Conservation (phyloP, 2,329 filamentous ascomycete species). For the Curvularia spicifera region DNA sequence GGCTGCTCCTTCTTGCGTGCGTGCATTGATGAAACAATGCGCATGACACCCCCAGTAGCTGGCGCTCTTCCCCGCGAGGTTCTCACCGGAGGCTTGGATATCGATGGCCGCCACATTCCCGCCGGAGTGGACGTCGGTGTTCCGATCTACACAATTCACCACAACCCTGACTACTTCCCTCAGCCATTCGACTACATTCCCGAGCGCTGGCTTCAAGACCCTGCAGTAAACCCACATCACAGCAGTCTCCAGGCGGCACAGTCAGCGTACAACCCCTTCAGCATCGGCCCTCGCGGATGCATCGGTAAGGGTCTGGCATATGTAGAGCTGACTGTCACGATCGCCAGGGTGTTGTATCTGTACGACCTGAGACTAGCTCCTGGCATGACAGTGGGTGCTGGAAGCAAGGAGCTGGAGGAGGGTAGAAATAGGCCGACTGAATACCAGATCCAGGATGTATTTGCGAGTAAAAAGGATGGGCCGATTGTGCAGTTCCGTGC, state of each 20-base stretch:
- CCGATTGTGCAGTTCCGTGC: slow-evolving; percentile 65
- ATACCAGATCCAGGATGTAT: slow-evolving; percentile 74
- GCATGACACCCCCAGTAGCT: slow-evolving; percentile 50
- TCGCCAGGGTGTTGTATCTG: slow-evolving; percentile 66
- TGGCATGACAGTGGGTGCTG: slow-evolving; percentile 42
- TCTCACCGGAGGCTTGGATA: slow-evolving; percentile 46
- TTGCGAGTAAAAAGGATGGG: slow-evolving; percentile 76
- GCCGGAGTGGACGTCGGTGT: slow-evolving; percentile 47
- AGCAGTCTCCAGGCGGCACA: slow-evolving; percentile 56
- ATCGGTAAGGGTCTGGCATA: slow-evolving; percentile 75
- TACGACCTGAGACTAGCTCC: slow-evolving; percentile 61
- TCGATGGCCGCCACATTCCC: slow-evolving; percentile 47
- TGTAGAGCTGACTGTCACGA: slow-evolving; percentile 68
- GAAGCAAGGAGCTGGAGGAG: slow-evolving; percentile 39
- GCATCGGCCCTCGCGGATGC: slow-evolving; percentile 71
- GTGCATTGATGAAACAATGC: slow-evolving; percentile 52
- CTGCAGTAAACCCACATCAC: slow-evolving; percentile 38
- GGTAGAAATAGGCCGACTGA: slow-evolving; percentile 54
- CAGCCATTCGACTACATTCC: slow-evolving; percentile 48
- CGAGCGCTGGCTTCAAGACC: slow-evolving; percentile 48
- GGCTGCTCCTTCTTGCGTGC: slow-evolving; percentile 46
- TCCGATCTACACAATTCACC: slow-evolving; percentile 49
- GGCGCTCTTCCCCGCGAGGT: slow-evolving; percentile 49
- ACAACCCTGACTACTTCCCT: slow-evolving; percentile 49
- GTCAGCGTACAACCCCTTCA: slow-evolving; percentile 76